phyloP scores from a whole-genome alignment of 495 filamentous ascomycete species.

The Rhypophila decipiens region DNA sequence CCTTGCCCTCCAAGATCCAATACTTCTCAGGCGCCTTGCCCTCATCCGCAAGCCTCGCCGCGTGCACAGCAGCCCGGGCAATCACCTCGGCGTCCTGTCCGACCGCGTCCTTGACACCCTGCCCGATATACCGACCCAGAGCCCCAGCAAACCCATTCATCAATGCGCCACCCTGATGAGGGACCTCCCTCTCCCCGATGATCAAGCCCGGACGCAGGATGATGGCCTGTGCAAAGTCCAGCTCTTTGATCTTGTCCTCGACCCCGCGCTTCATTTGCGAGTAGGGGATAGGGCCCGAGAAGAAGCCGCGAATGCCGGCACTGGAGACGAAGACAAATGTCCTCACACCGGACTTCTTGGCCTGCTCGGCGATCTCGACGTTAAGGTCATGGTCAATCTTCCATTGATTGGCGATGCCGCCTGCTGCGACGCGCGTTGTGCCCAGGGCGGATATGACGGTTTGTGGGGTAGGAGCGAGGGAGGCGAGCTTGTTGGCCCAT shows the following conservation, averaged over 20 bases:
- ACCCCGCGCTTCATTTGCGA: slow-evolving; percentile 72
- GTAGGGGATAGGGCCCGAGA: slow-evolving; percentile 42
- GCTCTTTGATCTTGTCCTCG: slow-evolving; percentile 63
- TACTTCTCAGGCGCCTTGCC: slow-evolving; percentile 42
- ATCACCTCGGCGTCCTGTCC: slow-evolving; percentile 74
- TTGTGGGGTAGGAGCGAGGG: slow-evolving; percentile 48
- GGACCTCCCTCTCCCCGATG: slow-evolving; percentile 58
- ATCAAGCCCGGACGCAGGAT: slow-evolving; percentile 72
- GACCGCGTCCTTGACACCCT: slow-evolving; percentile 53
- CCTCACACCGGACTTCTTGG: slow-evolving; percentile 55
- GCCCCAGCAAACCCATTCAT: slow-evolving; percentile 43
- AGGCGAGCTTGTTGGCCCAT: slow-evolving; percentile 51
- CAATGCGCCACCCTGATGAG: slow-evolving; percentile 43
- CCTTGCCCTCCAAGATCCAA: slow-evolving; percentile 40
- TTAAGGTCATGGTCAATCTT: slow-evolving; percentile 74
- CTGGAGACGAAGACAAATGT: slow-evolving; percentile 65
- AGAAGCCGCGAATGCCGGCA: slow-evolving; percentile 36
- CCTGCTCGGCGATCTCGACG: slow-evolving; percentile 59
- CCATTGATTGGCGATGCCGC: slow-evolving; percentile 65
- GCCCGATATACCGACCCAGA: slow-evolving; percentile 39
- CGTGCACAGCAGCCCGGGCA: slow-evolving; percentile 63
- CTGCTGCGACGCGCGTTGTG: slow-evolving; percentile 59
- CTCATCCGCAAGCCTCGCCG: slow-evolving; percentile 36
- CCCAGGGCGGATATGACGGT: slow-evolving; percentile 61
- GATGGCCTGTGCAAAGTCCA: slow-evolving; percentile 68